These are phyloP conservation scores for Bothriochloa decipiens DNA, from an alignment of 176 grass and related monocot species.

Conservation along the genomic window DNA sequence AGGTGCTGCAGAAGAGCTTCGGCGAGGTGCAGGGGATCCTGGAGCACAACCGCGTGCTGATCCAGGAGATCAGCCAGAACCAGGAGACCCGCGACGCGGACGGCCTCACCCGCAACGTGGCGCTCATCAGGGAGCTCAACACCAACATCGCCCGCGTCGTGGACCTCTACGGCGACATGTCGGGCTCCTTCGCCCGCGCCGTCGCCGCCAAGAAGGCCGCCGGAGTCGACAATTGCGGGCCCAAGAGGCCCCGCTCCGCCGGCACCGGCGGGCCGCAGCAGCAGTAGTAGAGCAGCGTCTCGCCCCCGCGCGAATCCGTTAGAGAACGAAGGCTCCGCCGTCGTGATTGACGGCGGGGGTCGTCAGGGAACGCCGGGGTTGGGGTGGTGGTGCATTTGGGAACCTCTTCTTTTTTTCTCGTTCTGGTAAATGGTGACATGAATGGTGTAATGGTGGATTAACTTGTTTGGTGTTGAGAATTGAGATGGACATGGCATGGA, in stretches of 20 bases:
- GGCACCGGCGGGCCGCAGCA: neutral
- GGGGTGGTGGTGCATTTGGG: neutral
- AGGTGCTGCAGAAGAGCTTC: conserved; percentile 48
- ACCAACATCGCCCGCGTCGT: conserved; percentile 60
- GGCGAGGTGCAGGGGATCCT: conserved; percentile 59
- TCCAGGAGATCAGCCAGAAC: conserved; percentile 79
- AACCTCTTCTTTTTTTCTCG: neutral
- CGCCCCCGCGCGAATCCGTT: neutral
- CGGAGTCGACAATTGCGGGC: neutral
- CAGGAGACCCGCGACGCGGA: conserved; percentile 51
- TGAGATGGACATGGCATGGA: neutral
- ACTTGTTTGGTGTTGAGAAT: neutral
- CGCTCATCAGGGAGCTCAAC: conserved; percentile 70
- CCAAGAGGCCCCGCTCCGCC: conserved; percentile 39
- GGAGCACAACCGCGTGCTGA: conserved; percentile 59
- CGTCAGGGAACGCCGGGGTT: neutral
- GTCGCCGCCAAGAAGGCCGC: conserved; percentile 15
- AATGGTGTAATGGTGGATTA: neutral
- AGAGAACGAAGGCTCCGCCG: neutral
- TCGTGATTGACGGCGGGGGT: neutral
- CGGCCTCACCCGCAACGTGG: conserved; percentile 56
- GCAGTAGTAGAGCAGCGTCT: neutral
- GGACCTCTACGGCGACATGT: conserved; percentile 61
- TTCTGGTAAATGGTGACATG: neutral
- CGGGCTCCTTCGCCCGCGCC: conserved; percentile 43